Evolutionary conservation across 208 protist species (phyloP).

Genomic region (Leishmania lainsoni): DNA sequence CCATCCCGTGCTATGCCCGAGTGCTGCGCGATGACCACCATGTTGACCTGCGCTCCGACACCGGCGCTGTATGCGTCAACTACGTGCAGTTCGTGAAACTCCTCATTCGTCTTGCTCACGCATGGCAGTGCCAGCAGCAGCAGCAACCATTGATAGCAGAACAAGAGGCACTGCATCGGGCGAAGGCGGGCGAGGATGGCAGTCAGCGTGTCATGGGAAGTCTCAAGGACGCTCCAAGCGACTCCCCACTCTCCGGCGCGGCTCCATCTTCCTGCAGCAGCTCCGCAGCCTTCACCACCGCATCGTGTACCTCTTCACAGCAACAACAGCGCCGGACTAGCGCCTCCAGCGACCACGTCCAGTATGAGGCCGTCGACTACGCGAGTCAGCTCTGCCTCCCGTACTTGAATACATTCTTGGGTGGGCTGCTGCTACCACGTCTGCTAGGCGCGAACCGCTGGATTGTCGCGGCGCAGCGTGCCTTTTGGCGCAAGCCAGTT

Average conservation of each 20-base stretch:
- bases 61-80: constrained; percentile 58
- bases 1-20: constrained; percentile 38
- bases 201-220: neutral
- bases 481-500: constrained; percentile 25
- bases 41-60: constrained; percentile 60
- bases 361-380: constrained; percentile 45
- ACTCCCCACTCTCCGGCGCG: neutral
- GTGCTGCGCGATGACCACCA: constrained; percentile 53
- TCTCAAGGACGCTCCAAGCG: neutral
- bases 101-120: constrained; percentile 65
- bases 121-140: constrained; percentile 57
- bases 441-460: constrained; percentile 45
- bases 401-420: constrained; percentile 48
- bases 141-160: neutral
- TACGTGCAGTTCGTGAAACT: constrained; percentile 69
- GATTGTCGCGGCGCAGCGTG: constrained; percentile 26
- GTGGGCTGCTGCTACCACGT: constrained; percentile 48
- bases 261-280: neutral
- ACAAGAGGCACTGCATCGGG: constrained; percentile 6
- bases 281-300: neutral
- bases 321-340: neutral
- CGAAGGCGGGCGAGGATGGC: neutral
- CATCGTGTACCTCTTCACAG: neutral
- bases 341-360: constrained; percentile 1
- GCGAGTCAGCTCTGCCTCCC: constrained; percentile 37